Conservation (phyloP, 305 asterid species). For the Ilex paraguariensis region DNA sequence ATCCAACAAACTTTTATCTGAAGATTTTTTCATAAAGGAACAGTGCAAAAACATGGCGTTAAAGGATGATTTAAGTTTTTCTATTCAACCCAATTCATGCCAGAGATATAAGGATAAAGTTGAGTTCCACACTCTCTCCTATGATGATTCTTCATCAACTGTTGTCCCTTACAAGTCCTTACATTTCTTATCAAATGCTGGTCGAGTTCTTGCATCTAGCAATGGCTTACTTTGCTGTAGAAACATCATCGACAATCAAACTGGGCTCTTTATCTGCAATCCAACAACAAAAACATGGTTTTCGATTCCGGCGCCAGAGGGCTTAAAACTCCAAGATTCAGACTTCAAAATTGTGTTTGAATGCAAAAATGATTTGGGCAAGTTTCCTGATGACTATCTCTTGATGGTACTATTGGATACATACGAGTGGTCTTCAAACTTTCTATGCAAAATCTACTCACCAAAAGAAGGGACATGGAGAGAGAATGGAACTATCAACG, state of each 20-base stretch:
- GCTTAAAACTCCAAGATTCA: too few relatives aligned
- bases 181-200: not conserved
- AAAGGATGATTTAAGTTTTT: not conserved
- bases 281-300: constrained; percentile 8
- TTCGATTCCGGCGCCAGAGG: not conserved
- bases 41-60: constrained; percentile 4
- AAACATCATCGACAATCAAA: not conserved
- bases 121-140: too few relatives aligned
- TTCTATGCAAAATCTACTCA: not conserved
- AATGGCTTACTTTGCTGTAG: constrained; percentile 12
- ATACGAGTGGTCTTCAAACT: not conserved
- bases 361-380: not conserved
- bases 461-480: constrained; percentile 7
- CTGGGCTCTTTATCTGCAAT: constrained; percentile 4
- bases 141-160: too few relatives aligned
- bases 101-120: too few relatives aligned
- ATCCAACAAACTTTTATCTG: not conserved
- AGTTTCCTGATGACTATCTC: not conserved
- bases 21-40: not conserved
- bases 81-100: too few relatives aligned
- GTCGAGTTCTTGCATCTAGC: not conserved
- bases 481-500: not conserved
- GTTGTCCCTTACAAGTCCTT: not conserved
- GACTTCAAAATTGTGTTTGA: constrained; percentile 1
- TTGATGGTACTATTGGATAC: not conserved